phyloP scores from a whole-genome alignment of 192 early-diverging fungal genomes.

The Gryganskiella cystojenkinii region DNA sequence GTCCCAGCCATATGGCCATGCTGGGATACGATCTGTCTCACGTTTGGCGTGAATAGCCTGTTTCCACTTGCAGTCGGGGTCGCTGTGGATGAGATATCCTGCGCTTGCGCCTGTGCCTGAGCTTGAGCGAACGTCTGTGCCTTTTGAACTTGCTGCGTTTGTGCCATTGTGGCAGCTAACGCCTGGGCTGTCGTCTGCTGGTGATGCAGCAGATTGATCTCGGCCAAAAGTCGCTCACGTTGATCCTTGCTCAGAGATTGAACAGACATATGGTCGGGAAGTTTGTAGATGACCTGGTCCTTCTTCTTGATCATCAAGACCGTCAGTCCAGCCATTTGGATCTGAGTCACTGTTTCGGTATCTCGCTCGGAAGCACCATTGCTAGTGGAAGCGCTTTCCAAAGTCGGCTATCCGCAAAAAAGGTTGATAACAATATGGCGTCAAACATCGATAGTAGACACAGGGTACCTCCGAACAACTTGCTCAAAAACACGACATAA shows the following conservation, averaged over 20 bases:
- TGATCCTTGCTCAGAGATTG: conserved; percentile 57
- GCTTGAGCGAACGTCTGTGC: conserved; percentile 21
- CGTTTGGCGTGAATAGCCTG: too few relatives aligned
- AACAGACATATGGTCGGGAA: conserved; percentile 66
- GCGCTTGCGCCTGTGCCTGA: conserved; percentile 20
- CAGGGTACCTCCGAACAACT: too few relatives aligned
- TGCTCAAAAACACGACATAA: too few relatives aligned
- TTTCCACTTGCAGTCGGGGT: too few relatives aligned
- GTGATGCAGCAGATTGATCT: conserved; percentile 61
- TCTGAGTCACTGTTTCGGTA: conserved; percentile 45
- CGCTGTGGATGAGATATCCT: not conserved
- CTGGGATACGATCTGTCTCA: too few relatives aligned
- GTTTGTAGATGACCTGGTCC: conserved; percentile 65
- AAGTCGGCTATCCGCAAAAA: too few relatives aligned
- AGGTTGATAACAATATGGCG: too few relatives aligned
- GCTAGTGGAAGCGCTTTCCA: too few relatives aligned
- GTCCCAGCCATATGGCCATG: too few relatives aligned
- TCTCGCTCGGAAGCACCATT: conserved; percentile 10
- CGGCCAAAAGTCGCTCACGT: conserved; percentile 50
- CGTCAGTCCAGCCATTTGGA: conserved; percentile 56
- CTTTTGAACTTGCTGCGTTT: conserved; percentile 38
- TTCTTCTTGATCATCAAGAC: conserved; percentile 54
- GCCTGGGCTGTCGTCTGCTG: conserved; percentile 46
- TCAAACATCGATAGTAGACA: too few relatives aligned
- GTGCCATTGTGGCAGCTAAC: conserved; percentile 33